These are phyloP conservation scores for Argentina anserina DNA, from an alignment of 306 rosid species.

Conservation along the genomic window DNA sequence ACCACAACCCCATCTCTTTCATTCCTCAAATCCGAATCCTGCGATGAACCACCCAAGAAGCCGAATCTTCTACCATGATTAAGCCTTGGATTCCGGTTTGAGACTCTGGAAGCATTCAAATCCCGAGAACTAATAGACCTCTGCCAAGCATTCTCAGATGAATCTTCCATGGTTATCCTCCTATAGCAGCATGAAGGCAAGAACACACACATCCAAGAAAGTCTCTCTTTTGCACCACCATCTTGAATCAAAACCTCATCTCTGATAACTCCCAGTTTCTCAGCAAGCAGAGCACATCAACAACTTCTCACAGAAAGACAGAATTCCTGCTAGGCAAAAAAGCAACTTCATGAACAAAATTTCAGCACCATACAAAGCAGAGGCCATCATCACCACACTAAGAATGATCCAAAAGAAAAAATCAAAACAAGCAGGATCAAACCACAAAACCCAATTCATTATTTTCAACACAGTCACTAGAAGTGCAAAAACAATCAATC, in stretches of 20 bases:
- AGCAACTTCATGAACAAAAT: slow-evolving; percentile 21
- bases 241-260: slow-evolving; percentile 42
- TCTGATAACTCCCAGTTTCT: slow-evolving; percentile 13
- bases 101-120: slow-evolving; percentile 56
- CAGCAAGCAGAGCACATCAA: slow-evolving; percentile 33
- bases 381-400: slow-evolving; percentile 4
- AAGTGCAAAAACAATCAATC: slow-evolving; percentile 12
- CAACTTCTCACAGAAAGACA: slow-evolving; percentile 23
- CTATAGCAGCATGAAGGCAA: slow-evolving; percentile 53
- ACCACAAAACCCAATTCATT: slow-evolving; percentile 5
- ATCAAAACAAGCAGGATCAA: not conserved
- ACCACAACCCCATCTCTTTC: slow-evolving; percentile 49
- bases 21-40: slow-evolving; percentile 42
- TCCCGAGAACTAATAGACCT: slow-evolving; percentile 59
- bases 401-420: not conserved
- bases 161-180: slow-evolving; percentile 76
- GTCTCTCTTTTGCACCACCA: slow-evolving; percentile 44
- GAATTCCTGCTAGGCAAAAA: slow-evolving; percentile 38
- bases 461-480: slow-evolving; percentile 4
- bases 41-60: slow-evolving; percentile 41
- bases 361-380: slow-evolving; percentile 9
- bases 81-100: slow-evolving; percentile 50
- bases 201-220: slow-evolving; percentile 42
- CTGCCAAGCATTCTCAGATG: slow-evolving; percentile 62
- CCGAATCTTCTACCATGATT: slow-evolving; percentile 31